These are phyloP conservation scores for Prunus dulcis DNA, from an alignment of 306 rosid species.

Conservation along the genomic window DNA sequence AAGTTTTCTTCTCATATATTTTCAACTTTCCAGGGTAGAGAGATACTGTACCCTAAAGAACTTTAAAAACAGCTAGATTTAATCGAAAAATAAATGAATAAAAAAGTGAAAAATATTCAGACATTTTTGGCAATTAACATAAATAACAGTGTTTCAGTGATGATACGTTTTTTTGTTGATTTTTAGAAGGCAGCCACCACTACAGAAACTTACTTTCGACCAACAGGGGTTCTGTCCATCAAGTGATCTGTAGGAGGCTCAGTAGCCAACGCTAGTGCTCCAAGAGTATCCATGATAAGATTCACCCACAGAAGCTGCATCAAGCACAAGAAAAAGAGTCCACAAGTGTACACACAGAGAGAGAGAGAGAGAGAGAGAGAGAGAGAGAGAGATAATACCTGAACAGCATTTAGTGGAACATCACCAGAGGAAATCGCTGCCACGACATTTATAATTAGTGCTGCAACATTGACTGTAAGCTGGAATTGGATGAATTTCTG, in stretches of 20 bases:
- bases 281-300: constrained; percentile 99
- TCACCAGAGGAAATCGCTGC: constrained; percentile 86
- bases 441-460: constrained; percentile 82
- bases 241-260: constrained; percentile 96
- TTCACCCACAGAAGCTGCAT: constrained; percentile 97
- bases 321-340: constrained; percentile 19
- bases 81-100: neutral
- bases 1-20: neutral
- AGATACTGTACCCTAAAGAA: neutral
- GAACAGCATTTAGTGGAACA: constrained; percentile 92
- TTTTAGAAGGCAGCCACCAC: neutral
- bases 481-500: constrained; percentile 99
- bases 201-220: constrained; percentile 55
- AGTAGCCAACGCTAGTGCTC: constrained; percentile 94
- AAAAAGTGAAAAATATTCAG: neutral
- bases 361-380: neutral
- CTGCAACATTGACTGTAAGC: constrained; percentile 93
- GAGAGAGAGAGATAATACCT: constrained; percentile 51
- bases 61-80: neutral
- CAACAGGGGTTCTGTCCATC: constrained; percentile 77
- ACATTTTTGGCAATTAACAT: neutral
- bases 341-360: constrained; percentile 13
- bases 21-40: neutral
- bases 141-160: neutral
- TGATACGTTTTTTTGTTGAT: neutral